Percentiles rank a stretch among this genome's conserved stretches.
These are phyloP conservation scores for Aspergillaceae sp. DNA, from an alignment of 2,329 filamentous ascomycete genomes.

Conservation along the genomic window DNA sequence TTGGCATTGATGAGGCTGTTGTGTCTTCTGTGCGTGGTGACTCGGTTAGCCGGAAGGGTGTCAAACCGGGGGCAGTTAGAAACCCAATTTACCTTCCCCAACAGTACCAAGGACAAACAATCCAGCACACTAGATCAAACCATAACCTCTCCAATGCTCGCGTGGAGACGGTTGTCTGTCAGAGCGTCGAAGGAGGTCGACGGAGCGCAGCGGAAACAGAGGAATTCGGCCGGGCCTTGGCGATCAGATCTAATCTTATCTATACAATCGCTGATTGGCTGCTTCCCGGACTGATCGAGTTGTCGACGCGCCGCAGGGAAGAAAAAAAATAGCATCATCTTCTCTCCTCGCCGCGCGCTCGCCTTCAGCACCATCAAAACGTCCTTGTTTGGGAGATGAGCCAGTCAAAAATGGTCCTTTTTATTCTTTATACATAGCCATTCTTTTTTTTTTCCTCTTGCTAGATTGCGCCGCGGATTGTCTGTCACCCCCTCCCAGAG, in stretches of 20 bases:
- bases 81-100: neutral
- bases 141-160: slow-evolving; percentile 7
- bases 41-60: too few species aligned
- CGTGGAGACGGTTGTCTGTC: neutral
- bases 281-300: neutral
- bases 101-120: neutral
- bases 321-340: slow-evolving; percentile 3
- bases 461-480: neutral
- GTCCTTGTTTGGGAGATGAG: slow-evolving; percentile 1
- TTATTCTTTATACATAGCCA: slow-evolving; percentile 12
- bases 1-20: too few species aligned
- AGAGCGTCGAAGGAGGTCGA: neutral
- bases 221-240: slow-evolving; percentile 16
- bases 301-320: slow-evolving; percentile 3
- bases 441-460: slow-evolving; percentile 4
- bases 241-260: slow-evolving; percentile 37
- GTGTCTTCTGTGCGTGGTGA: too few species aligned
- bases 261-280: slow-evolving; percentile 20
- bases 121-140: neutral
- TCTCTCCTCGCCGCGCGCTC: slow-evolving; percentile 2
- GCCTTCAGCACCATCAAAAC: neutral
- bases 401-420: slow-evolving; percentile 12
- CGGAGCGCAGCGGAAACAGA: neutral
- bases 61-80: neutral
- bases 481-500: neutral